A percentile compares a stretch with the other conserved stretches of the same genome.
These are phyloP conservation scores for Naganishia antarctica DNA, from an alignment of 768 basidiomycete species.

Conservation along the genomic window DNA sequence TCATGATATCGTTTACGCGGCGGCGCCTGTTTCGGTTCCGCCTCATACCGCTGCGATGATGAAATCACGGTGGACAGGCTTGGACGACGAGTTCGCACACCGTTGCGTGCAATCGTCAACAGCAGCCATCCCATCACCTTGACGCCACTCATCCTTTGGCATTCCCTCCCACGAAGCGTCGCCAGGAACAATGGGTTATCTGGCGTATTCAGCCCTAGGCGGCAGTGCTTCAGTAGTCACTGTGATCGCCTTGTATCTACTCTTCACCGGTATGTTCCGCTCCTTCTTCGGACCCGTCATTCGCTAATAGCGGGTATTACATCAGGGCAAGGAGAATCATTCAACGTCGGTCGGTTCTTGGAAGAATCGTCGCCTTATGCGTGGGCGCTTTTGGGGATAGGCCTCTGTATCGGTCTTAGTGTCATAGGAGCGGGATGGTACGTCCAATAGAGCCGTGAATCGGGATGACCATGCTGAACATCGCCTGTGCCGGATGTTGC, in stretches of 20 bases:
- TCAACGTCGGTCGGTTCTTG: constrained; percentile 89
- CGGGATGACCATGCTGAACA: not conserved
- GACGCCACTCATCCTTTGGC: no score
- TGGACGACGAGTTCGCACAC: constrained; percentile 3
- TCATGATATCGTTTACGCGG: no score
- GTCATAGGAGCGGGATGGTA: constrained; percentile 95
- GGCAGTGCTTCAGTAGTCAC: constrained; percentile 18
- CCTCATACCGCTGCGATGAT: constrained; percentile 13
- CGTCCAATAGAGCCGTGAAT: constrained; percentile 38
- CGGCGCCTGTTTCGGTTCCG: constrained; percentile 22
- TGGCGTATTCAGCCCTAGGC: constrained; percentile 12
- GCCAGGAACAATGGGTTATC: constrained; percentile 1
- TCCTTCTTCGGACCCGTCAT: not conserved
- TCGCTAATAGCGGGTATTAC: not conserved
- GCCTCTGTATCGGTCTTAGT: constrained; percentile 85
- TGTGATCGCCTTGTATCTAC: constrained; percentile 60
- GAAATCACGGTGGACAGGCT: no score
- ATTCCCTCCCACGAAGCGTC: no score
- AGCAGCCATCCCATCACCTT: not conserved
- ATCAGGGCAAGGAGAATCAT: constrained; percentile 46
- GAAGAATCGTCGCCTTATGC: constrained; percentile 90
- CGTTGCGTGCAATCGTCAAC: not conserved
- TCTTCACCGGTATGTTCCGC: constrained; percentile 70
- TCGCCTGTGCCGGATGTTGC: not conserved
- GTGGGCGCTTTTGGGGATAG: constrained; percentile 86